phyloP scores from a whole-genome alignment of 768 basidiomycete species.

The Podaxis sp. region DNA sequence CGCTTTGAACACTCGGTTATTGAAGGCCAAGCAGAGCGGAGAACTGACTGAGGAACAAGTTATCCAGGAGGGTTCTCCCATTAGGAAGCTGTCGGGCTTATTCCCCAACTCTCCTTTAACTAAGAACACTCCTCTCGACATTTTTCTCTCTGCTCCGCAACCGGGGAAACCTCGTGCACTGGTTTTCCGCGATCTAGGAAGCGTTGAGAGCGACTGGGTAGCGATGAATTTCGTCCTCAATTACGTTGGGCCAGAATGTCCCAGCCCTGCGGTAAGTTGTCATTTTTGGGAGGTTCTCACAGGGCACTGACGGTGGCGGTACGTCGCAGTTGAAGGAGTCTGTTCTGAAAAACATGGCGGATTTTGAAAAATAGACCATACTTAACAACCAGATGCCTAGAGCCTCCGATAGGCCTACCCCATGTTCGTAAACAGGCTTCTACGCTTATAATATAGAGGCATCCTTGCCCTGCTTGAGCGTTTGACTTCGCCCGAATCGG shows the following conservation, averaged over 20 bases:
- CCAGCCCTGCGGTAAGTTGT: slow-evolving; percentile 67
- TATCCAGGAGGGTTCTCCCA: slow-evolving; percentile 53
- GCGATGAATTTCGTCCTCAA: slow-evolving; percentile 70
- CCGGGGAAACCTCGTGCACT: slow-evolving; percentile 50
- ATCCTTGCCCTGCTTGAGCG: too few relatives aligned
- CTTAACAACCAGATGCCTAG: slow-evolving; percentile 1
- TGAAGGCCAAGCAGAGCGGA: slow-evolving; percentile 48
- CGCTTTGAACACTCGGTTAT: slow-evolving; percentile 62
- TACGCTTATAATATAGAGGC: background rate
- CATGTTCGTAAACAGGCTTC: background rate
- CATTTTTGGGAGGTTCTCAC: background rate
- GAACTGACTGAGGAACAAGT: slow-evolving; percentile 61
- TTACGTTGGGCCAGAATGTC: slow-evolving; percentile 70
- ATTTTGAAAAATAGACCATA: slow-evolving; percentile 27
- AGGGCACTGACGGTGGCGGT: background rate
- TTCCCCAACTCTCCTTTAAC: slow-evolving; percentile 69
- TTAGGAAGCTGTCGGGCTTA: slow-evolving; percentile 72
- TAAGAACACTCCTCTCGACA: slow-evolving; percentile 71
- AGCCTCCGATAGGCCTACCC: background rate
- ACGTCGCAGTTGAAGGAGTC: slow-evolving; percentile 48
- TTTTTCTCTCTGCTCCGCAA: slow-evolving; percentile 62
- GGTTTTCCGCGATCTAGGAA: slow-evolving; percentile 71
- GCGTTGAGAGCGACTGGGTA: slow-evolving; percentile 73
- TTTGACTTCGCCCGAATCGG: too few relatives aligned
- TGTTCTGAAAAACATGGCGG: slow-evolving; percentile 40